Evolutionary conservation across 1,284 basidiomycete genomes (phyloP).

Genomic region (Pyrrhoderma noxium): DNA sequence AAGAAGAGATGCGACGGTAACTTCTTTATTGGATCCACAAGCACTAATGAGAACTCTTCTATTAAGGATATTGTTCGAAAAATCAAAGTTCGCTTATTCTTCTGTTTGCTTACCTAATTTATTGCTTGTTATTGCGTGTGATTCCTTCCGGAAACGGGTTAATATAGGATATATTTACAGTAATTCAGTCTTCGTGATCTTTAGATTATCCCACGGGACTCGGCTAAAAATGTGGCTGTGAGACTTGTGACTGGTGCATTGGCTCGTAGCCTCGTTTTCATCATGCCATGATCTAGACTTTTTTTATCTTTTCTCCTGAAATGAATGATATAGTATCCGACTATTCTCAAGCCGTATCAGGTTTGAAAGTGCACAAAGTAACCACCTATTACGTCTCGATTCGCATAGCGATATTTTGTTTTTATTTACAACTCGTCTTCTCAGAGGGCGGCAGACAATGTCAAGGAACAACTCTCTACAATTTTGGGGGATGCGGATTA

Average conservation of each 20-base stretch:
- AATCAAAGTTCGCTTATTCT: no score
- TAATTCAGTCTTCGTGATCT: no score
- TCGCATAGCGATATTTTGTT: background rate
- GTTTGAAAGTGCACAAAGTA: conserved; percentile 15
- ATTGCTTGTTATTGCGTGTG: no score
- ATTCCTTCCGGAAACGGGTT: no score
- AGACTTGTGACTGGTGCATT: no score
- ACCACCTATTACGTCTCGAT: background rate
- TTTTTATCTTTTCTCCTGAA: background rate
- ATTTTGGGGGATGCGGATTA: background rate
- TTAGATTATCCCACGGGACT: no score
- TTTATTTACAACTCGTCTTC: background rate
- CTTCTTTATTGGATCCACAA: no score
- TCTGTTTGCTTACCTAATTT: no score
- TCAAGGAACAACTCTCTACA: conserved; percentile 12
- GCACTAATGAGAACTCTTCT: no score
- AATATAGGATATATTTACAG: no score
- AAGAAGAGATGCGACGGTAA: conserved; percentile 3
- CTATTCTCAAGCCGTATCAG: background rate
- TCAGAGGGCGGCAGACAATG: conserved; percentile 13
- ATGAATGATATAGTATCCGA: conserved; percentile 5
- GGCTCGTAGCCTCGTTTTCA: background rate
- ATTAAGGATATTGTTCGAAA: no score
- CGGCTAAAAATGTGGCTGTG: no score
- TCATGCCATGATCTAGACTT: background rate